Evolutionary conservation across 1,284 basidiomycete species (phyloP), one percentile per base, ranked within the genome.

Genomic region (Neonothopanus nambi): DNA sequence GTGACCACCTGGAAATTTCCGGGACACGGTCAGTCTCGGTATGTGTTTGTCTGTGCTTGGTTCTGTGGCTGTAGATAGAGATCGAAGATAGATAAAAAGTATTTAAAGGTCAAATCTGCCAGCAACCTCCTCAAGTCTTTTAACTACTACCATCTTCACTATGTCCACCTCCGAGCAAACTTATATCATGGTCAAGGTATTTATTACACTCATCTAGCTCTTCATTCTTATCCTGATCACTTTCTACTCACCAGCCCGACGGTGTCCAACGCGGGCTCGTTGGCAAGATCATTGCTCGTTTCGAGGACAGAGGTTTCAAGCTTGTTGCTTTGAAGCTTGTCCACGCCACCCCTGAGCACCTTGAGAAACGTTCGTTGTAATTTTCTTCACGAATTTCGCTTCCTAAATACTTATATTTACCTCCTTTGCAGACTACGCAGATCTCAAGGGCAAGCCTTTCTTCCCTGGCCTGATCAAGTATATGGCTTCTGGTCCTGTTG

Each of bases 301-400:
- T 98, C 76, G 95, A 98, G 82, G 85, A 89, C 78, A 92, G 94
- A 63, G 95, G 95, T 65, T 97, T 87, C 87, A 95, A 97, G 80
- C 85, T 95, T 64, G 78, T 87, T 67, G 95, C 95, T 54, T 78
- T 96, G 69, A 95, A 96, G 79, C 78, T 95, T 67, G 84, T 85
- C 58, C 84, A 87, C 48, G 82, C 93, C 43, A 80, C 84, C 62
- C 76, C 81, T 58, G 81, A 84, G 66, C 94, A 93, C 77, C 91
- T 98, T 69, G 89, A 96, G 77, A 82, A 89, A 66, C 89, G 90
- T 91, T 53, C 57, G 80, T 75, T 33, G 17, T 33, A 5, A 18
- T 21, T 15, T 24, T 35, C 1, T 24, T 30, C 42, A 8, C 40
- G 38, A 52, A 28, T 11, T 8, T 8, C 30, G 3, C 13, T 9